phyloP scores from a whole-genome alignment of 352 stramenopile genomes.

The Phytophthora crassamura region DNA sequence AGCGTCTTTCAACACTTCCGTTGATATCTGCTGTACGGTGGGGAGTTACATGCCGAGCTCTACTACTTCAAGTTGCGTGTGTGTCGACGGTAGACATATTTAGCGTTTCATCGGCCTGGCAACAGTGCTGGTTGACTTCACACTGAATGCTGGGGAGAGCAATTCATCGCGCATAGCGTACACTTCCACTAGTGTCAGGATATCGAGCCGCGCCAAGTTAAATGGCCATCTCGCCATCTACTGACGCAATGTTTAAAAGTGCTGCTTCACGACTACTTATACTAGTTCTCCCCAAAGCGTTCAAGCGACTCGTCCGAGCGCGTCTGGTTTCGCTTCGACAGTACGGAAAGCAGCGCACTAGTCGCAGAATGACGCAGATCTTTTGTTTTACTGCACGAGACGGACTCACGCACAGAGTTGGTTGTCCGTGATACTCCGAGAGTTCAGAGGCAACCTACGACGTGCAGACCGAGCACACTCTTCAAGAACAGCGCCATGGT shows the following conservation, averaged over 20 bases:
- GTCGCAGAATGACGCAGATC: conserved; percentile 53
- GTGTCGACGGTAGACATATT: conserved; percentile 55
- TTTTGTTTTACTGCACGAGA: conserved; percentile 64
- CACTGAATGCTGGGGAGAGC: conserved; percentile 75
- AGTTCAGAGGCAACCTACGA: conserved; percentile 51
- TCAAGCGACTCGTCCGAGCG: conserved; percentile 58
- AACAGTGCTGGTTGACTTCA: conserved; percentile 75
- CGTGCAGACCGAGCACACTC: conserved; percentile 52
- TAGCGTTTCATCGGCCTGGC: conserved; percentile 30
- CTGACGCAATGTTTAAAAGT: conserved; percentile 51
- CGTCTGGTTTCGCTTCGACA: conserved; percentile 67
- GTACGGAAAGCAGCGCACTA: conserved; percentile 37
- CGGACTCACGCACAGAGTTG: conserved; percentile 44
- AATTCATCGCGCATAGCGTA: conserved; percentile 79
- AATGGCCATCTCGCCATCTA: conserved; percentile 65
- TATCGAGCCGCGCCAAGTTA: conserved; percentile 48
- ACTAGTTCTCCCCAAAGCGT: conserved; percentile 55
- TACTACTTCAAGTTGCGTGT: conserved; percentile 53
- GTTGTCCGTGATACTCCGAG: conserved; percentile 48
- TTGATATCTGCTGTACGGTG: conserved; percentile 42
- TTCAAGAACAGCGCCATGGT: conserved; percentile 67
- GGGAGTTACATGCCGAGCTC: conserved; percentile 64
- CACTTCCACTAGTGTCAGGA: conserved; percentile 74
- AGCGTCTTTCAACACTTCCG: conserved; percentile 18
- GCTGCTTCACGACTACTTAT: conserved; percentile 53